Base-by-base conservation (phyloP, 2,329 filamentous ascomycete species). In the Colletotrichum costaricense region DNA sequence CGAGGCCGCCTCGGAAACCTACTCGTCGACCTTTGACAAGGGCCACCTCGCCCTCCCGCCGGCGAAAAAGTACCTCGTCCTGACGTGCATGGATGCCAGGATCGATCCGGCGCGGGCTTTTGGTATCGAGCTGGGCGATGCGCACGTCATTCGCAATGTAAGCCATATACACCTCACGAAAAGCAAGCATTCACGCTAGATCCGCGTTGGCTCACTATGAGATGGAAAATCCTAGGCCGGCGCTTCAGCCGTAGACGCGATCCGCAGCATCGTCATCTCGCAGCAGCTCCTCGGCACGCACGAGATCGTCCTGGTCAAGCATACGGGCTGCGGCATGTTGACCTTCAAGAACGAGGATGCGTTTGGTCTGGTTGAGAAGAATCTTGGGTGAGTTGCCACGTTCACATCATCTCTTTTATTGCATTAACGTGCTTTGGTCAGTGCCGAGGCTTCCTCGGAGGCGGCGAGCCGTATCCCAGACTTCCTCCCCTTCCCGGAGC, bases 81-180 rank as follows among this genome's bases (percentile, higher is more conserved):
- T 96, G 57, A 94, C 93, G 0, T 97, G 94, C 82, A 97, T 97
- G 93, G 94, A 97, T 78, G 93, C 94, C 5, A 90, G 94, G 64
- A 85, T 92, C 77, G 88, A 96, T 77, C 91, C 94, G 0, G 88
- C 90, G 3, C 84, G 88, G 14, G 92, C 92, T 1, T 92, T 95
- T 67, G 92, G 92, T 9, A 92, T 95, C 70, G 84, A 88, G 24
- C 88, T 94, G 22, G 94, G 94, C 54, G 93, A 95, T 75, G 94
- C 94, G 0, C 94, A 97, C 81, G 90, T 95, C 38, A 92, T 95
- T 73, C 90, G 93, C 72, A 95, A 95, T 76, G 85, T 80, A 55
- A 58, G 71, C 8, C 9, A 33, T 33, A 33, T 33, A 11, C 4
- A 11, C 3, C 30, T 33, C 9, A 33, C 30, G 8, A 33, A 9